Evolutionary conservation across 805 yeast species (phyloP), one percentile per base, ranked within the genome.

Genomic region (Jamesozyma lodderae): DNA sequence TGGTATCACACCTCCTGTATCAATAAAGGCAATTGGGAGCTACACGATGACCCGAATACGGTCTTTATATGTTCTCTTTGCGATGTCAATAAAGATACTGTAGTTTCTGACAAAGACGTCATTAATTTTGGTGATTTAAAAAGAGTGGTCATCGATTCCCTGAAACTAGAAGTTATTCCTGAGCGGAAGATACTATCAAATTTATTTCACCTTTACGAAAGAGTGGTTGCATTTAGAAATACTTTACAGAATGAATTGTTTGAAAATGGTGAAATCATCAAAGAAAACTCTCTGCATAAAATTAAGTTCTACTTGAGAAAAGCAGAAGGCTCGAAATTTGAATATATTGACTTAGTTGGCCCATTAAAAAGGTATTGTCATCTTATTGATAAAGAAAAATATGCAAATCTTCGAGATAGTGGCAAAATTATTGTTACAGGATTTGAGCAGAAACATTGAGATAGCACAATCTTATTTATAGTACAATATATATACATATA

Each of bases 1-100:
- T 79, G 87, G 87, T 81, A 73, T 50, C 88, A 81, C 52, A 68
- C 71, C 33, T 59, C 57, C 13, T 81, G 88, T 56, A 63, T 80
- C 31, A 69, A 68, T 36, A 51, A 65, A 21, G 63, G 62, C 2
- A 45, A 55, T 13, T 59, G 63, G 44, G 42, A 43, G 27, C 36
- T 59, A 17, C 59, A 58, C 25, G 51, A 47, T 14, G 53, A 51
- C 36, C 62, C 60, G 3, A 56, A 62, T 25, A 64, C 58, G n/a
- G 57, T 55, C 9, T 78, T 68, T 46, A 55, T 67, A 11, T 78
- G 85, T 58, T 71, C 79, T 1, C 47, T 75, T 18, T 78, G 85
- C 54, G 73, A 72, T 48, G 33, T 53, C 14, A 41, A 43, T 24
- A 27, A 27, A 21, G 43, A 43, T 17, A 33, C 38, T 1, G 34